Evolutionary conservation across 176 grass and related monocot genomes (phyloP), one percentile per base, ranked within the genome.

Genomic region (Dendrocalamus sinicus): DNA sequence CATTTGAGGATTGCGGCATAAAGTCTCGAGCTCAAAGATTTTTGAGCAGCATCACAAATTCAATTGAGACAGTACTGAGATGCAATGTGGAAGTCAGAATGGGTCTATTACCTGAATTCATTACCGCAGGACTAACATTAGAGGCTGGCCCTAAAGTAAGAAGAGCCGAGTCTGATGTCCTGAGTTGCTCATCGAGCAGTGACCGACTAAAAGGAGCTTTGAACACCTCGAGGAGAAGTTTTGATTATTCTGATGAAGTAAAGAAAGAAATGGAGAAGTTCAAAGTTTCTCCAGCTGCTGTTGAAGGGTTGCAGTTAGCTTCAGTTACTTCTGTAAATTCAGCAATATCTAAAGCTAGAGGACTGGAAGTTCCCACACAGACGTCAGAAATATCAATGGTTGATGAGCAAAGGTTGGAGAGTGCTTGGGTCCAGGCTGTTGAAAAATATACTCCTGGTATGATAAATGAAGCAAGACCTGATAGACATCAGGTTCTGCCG

Each of bases 1-100:
- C 87, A 86, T 95, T 93, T 92, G 89, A 95, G 60, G 89, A 93
- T 58, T 57, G 52, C 1, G 75, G 77, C 66, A 92, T 95, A 84
- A 95, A 89, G 50, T 93, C 85, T 40, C 81, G 89, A 72, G 93
- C 93, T 66, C 79, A 95, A 88, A 89, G 91, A 88, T 98, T 95
- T 72, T 83, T 95, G 54, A 93, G 92, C 76, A 98, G 95, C 75
- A 98, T 95, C 82, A 93, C 95, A 80, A 90, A 95, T 78, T 98
- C 95, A 72, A 72, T 90, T 14, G 95, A 95, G 85, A 95, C 80
- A 57, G 91, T 95, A 52, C 82, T 95, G 47, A 78, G 81, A 88
- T 87, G 80, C 63, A 91, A 74, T 59, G 95, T 98, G 67, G 88
- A 95, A 85, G 83, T 95, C 64, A 84, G 81, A 89, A 84, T 98